phyloP scores from a whole-genome alignment of 2,329 filamentous ascomycete species.

The Volutella citrinella region DNA sequence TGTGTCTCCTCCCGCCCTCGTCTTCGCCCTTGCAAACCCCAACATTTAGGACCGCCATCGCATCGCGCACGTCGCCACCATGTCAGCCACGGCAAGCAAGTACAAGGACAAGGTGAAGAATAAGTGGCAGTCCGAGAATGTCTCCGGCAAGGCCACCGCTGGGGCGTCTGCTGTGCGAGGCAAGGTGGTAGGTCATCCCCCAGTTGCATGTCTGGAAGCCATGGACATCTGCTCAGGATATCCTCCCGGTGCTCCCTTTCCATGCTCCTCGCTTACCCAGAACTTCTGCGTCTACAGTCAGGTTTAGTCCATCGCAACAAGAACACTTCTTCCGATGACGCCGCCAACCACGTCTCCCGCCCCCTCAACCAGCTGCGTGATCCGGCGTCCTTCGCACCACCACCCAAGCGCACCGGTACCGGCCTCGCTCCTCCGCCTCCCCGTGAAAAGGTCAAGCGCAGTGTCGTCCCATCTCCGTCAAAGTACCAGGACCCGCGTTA shows the following conservation, averaged over 20 bases:
- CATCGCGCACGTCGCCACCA: no score
- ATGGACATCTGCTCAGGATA: no score
- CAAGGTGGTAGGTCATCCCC: slow-evolving; percentile 38
- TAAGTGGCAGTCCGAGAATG: slow-evolving; percentile 54
- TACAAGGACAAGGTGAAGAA: slow-evolving; percentile 48
- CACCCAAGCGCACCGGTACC: slow-evolving; percentile 59
- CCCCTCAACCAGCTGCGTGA: slow-evolving; percentile 73
- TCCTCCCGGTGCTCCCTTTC: no score
- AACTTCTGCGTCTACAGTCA: no score
- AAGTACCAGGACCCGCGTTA: slow-evolving; percentile 31
- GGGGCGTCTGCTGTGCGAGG: no score
- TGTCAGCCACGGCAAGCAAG: slow-evolving; percentile 42
- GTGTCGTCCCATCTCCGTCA: slow-evolving; percentile 29
- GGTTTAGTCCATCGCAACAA: slow-evolving; percentile 45
- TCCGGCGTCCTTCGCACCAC: slow-evolving; percentile 74
- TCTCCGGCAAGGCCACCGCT: no score
- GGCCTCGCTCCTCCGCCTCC: slow-evolving; percentile 32
- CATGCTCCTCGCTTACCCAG: no score
- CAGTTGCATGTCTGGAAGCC: slow-evolving; percentile 3
- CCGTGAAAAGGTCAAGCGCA: slow-evolving; percentile 20
- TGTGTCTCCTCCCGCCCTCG: no score
- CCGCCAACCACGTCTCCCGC: slow-evolving; percentile 40
- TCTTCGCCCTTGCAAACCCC: no score
- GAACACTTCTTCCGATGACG: slow-evolving; percentile 28
- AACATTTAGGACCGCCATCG: no score